These are phyloP conservation scores for Carex pumila DNA, from an alignment of 176 grass and related monocot species.

Conservation along the genomic window DNA sequence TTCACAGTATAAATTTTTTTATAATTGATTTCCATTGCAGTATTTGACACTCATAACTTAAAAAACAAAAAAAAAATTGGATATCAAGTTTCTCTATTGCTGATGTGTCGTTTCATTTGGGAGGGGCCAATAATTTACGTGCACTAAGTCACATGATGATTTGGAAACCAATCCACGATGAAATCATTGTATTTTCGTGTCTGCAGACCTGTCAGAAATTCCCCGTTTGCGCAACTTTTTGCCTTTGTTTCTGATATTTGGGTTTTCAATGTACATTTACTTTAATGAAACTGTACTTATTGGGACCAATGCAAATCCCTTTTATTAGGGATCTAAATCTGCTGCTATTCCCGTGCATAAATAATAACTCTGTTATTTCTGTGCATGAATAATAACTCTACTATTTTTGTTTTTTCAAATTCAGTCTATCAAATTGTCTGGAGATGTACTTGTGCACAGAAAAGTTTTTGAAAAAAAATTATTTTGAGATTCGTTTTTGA, in stretches of 20 bases:
- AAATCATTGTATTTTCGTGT: constrained; percentile 21
- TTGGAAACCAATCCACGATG: constrained; percentile 4
- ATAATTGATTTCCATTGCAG: too few relatives aligned
- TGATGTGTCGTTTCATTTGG: not conserved
- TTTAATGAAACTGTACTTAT: not conserved
- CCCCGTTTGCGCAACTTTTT: constrained; percentile 7
- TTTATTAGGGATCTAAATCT: not conserved
- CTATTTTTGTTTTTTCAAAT: too few relatives aligned
- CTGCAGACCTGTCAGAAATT: constrained; percentile 49
- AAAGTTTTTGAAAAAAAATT: too few relatives aligned
- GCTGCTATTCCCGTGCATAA: too few relatives aligned
- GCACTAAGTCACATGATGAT: constrained; percentile 3
- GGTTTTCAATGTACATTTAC: constrained; percentile 2
- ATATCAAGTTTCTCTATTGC: not conserved
- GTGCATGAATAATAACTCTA: too few relatives aligned
- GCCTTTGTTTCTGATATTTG: not conserved
- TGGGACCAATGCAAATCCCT: not conserved
- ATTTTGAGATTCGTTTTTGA: too few relatives aligned
- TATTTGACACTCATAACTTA: too few relatives aligned
- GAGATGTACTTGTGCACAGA: too few relatives aligned
- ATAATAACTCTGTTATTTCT: too few relatives aligned
- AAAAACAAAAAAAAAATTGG: not conserved
- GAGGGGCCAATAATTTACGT: not conserved
- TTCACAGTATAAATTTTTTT: too few relatives aligned
- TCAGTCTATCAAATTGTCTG: too few relatives aligned